Percentiles rank a stretch among this genome's conserved stretches.
phyloP scores from a whole-genome alignment of 1,284 basidiomycete species.

The Mycena citricolor region DNA sequence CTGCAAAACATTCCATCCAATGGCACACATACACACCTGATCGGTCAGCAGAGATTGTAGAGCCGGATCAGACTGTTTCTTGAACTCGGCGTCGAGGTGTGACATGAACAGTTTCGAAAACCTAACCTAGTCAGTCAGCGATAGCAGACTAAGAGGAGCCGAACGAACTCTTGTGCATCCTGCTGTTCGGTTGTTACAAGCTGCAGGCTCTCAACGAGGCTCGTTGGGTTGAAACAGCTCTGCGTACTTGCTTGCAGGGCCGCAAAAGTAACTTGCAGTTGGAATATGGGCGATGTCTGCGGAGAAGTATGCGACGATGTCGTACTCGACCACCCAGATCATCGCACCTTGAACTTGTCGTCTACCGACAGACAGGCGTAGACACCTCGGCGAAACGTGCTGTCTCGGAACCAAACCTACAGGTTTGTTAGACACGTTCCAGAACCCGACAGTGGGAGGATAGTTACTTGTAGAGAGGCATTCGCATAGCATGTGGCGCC shows the following conservation, averaged over 20 bases:
- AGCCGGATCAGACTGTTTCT: slow-evolving; percentile 63
- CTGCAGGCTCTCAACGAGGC: slow-evolving; percentile 79
- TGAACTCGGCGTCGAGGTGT: slow-evolving; percentile 81
- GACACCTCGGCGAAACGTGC: slow-evolving; percentile 65
- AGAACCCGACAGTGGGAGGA: slow-evolving; percentile 35
- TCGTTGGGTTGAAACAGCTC: slow-evolving; percentile 76
- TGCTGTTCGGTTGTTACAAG: slow-evolving; percentile 84
- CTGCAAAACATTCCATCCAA: not conserved
- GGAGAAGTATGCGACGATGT: slow-evolving; percentile 7
- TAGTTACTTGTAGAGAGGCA: slow-evolving; percentile 85
- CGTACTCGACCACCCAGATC: not conserved
- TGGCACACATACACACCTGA: slow-evolving; percentile 48
- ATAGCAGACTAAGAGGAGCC: not conserved
- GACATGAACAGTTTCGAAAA: slow-evolving; percentile 94
- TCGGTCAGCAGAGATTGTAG: slow-evolving; percentile 68
- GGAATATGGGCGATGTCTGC: slow-evolving; percentile 72
- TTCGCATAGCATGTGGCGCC: slow-evolving; percentile 95
- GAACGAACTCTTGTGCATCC: slow-evolving; percentile 86
- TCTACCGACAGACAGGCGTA: slow-evolving; percentile 57
- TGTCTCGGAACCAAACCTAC: slow-evolving; percentile 71
- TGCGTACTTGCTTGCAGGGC: slow-evolving; percentile 74
- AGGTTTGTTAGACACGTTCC: slow-evolving; percentile 4
- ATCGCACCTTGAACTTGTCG: slow-evolving; percentile 52
- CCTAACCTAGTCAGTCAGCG: slow-evolving; percentile 39
- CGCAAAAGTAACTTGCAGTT: slow-evolving; percentile 76